A percentile compares a stretch with the other conserved stretches of the same genome.
These are phyloP conservation scores for Fraxinus platypoda DNA, from an alignment of 305 asterid species.

Conservation along the genomic window DNA sequence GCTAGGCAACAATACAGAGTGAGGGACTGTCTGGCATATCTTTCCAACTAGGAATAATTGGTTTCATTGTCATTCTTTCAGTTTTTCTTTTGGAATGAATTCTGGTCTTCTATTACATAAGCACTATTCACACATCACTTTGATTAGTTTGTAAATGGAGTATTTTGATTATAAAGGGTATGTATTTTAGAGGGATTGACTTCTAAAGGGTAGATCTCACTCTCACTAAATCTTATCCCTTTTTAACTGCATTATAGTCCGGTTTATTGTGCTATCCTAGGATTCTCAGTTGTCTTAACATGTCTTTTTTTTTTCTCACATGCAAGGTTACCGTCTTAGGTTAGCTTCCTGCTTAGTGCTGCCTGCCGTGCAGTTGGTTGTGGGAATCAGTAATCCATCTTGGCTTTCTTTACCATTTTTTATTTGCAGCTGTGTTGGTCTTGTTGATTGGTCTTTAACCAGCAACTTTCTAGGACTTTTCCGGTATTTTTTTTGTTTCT, in stretches of 20 bases:
- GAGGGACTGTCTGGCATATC: constrained; percentile 6
- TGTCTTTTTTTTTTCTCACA: constrained; percentile 22
- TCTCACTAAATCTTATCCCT: not conserved
- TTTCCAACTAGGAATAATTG: constrained; percentile 11
- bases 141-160: not conserved
- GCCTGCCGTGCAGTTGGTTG: constrained; percentile 93
- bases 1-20: not conserved
- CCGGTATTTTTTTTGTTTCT: constrained; percentile 54
- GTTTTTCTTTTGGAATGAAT: not conserved
- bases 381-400: constrained; percentile 94
- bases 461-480: constrained; percentile 98
- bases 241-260: not conserved
- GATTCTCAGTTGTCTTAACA: constrained; percentile 19
- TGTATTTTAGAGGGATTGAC: not conserved
- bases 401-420: constrained; percentile 98
- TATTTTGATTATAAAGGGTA: not conserved
- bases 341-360: constrained; percentile 83
- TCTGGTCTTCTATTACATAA: not conserved
- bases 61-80: not conserved
- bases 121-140: not conserved
- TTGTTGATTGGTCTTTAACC: constrained; percentile 91
- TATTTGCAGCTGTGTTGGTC: constrained; percentile 90
- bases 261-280: not conserved
- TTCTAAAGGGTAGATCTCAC: not conserved
- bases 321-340: constrained; percentile 91